A percentile compares a stretch with the other conserved stretches of the same genome.
phyloP scores from a whole-genome alignment of 1,284 basidiomycete genomes.

The Naganishia liquefaciens region DNA sequence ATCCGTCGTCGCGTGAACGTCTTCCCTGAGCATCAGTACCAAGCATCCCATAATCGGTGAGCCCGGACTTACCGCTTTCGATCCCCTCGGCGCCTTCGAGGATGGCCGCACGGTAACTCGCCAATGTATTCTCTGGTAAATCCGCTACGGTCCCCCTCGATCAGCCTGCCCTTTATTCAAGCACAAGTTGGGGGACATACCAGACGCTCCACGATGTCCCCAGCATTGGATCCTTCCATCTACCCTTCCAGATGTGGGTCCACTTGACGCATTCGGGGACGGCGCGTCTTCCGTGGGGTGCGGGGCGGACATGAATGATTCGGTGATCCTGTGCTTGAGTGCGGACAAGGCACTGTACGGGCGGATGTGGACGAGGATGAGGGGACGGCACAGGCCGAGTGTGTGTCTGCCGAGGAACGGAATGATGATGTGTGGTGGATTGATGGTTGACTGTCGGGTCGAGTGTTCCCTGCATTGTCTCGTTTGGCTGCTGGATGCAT shows the following conservation, averaged over 20 bases:
- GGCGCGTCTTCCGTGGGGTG: background rate
- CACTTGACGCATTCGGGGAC: no score
- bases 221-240: conserved; percentile 78
- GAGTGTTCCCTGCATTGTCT: no score
- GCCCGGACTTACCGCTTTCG: conserved; percentile 75
- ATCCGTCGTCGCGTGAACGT: conserved; percentile 93
- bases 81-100: conserved; percentile 90
- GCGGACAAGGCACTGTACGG: background rate
- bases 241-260: conserved; percentile 30
- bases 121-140: conserved; percentile 60
- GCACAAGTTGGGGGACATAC: conserved; percentile 9
- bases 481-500: no score
- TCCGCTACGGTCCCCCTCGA: conserved; percentile 37
- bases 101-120: conserved; percentile 89
- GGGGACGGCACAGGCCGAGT: background rate
- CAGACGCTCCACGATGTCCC: conserved; percentile 87
- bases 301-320: conserved; percentile 10
- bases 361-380: background rate
- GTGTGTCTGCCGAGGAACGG: background rate
- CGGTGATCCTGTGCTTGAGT: conserved; percentile 7
- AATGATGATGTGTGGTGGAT: conserved; percentile 1
- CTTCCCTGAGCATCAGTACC: conserved; percentile 56
- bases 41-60: no score
- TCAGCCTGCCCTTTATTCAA: no score
- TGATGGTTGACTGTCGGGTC: background rate